A percentile compares a stretch with the other conserved stretches of the same genome.
These are phyloP conservation scores for Ogataea philodendri DNA, from an alignment of 805 yeast genomes.

Conservation along the genomic window DNA sequence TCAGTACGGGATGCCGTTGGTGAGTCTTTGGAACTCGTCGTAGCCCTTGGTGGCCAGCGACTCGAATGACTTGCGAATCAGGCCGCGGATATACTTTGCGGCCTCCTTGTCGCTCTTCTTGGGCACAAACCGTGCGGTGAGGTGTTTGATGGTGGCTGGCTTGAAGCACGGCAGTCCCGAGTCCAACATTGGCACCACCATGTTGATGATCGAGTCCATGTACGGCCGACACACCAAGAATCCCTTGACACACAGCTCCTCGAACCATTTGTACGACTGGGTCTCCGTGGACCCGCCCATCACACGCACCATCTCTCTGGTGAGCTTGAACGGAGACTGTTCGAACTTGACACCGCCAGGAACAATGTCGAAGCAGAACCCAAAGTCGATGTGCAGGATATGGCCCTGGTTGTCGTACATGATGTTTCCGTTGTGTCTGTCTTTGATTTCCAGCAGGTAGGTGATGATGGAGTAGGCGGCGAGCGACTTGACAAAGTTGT, in stretches of 20 bases:
- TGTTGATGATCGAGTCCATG: constrained; percentile 77
- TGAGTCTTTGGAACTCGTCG: constrained; percentile 94
- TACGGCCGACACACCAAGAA: constrained; percentile 85
- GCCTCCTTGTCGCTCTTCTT: constrained; percentile 82
- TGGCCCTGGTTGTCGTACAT: constrained; percentile 96
- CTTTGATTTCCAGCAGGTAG: constrained; percentile 88
- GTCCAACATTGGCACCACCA: constrained; percentile 90
- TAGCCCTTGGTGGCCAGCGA: constrained; percentile 90
- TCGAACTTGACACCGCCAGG: constrained; percentile 99
- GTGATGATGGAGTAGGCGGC: constrained; percentile 95
- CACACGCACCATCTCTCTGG: constrained; percentile 93
- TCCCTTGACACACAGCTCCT: constrained; percentile 91
- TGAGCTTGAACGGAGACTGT: constrained; percentile 95
- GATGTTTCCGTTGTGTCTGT: constrained; percentile 97
- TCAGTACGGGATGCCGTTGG: constrained; percentile 94
- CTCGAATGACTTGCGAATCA: constrained; percentile 80
- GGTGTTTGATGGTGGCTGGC: constrained; percentile 76
- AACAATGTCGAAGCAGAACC: constrained; percentile 96
- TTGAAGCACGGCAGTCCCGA: constrained; percentile 97
- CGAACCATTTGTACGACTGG: constrained; percentile 90
- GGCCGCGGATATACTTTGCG: constrained; percentile 66
- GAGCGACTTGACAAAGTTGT: constrained; percentile 86
- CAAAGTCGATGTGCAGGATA: constrained; percentile 93
- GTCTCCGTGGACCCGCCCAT: constrained; percentile 89
- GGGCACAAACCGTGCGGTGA: constrained; percentile 78